Conservation (phyloP, 768 basidiomycete species). For the Pisolithus albus region DNA sequence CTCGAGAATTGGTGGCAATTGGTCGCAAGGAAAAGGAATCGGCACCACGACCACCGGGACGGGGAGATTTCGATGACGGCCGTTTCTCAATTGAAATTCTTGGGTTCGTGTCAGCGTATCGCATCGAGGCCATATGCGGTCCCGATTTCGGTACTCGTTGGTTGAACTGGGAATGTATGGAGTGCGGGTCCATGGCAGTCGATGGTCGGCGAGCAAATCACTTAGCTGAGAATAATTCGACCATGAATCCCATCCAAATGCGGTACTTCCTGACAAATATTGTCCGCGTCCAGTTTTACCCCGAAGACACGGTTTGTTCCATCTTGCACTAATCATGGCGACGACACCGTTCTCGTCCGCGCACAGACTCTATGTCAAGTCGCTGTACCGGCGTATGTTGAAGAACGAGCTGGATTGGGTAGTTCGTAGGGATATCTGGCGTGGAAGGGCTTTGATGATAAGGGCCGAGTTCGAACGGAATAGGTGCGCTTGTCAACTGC, state of each 20-base stretch:
- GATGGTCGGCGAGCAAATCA: not conserved
- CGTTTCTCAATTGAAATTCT: slow-evolving; percentile 41
- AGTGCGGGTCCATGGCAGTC: slow-evolving; percentile 67
- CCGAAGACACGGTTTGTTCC: slow-evolving; percentile 1
- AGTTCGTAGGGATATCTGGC: slow-evolving; percentile 79
- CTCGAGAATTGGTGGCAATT: slow-evolving; percentile 72
- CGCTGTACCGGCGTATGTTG: slow-evolving; percentile 81
- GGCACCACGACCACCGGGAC: slow-evolving; percentile 1
- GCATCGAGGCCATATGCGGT: slow-evolving; percentile 40
- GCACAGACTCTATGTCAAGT: slow-evolving; percentile 83
- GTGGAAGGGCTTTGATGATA: slow-evolving; percentile 76
- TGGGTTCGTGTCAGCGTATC: slow-evolving; percentile 38
- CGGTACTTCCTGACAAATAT: slow-evolving; percentile 12
- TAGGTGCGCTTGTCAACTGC: slow-evolving; percentile 42
- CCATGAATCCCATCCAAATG: slow-evolving; percentile 5
- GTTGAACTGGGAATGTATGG: slow-evolving; percentile 68
- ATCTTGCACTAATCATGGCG: slow-evolving; percentile 36
- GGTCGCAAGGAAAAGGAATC: slow-evolving; percentile 35
- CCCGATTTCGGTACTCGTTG: slow-evolving; percentile 64
- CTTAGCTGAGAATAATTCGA: not conserved
- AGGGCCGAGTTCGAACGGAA: slow-evolving; percentile 91
- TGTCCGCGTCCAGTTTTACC: not conserved
- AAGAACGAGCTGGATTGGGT: slow-evolving; percentile 89
- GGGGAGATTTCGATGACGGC: slow-evolving; percentile 23
- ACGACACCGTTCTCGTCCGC: slow-evolving; percentile 60